A percentile compares a stretch with the other conserved stretches of the same genome.
phyloP scores from a whole-genome alignment of 2,329 filamentous ascomycete genomes.

The Botryotinia globosa region DNA sequence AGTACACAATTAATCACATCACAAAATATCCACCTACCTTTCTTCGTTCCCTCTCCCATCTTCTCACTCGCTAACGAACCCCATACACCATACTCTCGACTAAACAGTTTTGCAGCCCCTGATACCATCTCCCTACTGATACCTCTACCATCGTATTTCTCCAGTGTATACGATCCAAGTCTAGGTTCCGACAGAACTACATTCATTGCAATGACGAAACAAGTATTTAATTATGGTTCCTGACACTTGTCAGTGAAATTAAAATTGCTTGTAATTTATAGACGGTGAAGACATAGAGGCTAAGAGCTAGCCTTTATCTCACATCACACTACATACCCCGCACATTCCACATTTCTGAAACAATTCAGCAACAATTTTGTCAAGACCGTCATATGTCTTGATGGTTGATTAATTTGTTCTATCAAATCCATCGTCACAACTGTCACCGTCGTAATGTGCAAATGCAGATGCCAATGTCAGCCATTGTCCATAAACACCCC shows the following conservation, averaged over 20 bases:
- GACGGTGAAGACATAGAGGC: background rate
- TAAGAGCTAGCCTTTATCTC: background rate
- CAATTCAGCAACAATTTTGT: background rate
- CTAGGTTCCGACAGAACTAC: background rate
- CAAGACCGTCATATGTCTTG: background rate
- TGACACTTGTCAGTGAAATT: background rate
- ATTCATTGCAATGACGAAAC: background rate
- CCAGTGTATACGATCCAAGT: background rate
- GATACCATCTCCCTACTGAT: background rate
- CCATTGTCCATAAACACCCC: background rate
- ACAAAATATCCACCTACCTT: background rate
- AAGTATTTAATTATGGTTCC: background rate
- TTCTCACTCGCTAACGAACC: background rate
- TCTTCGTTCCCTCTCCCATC: background rate
- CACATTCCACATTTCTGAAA: background rate
- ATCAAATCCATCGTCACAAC: background rate
- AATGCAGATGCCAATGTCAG: background rate
- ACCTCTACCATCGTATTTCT: background rate
- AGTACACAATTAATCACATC: background rate
- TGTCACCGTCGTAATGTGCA: background rate
- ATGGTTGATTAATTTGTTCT: background rate
- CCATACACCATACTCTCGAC: background rate
- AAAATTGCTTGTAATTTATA: background rate
- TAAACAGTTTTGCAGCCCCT: background rate
- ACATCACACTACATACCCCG: background rate